These are phyloP conservation scores for Filobasidium floriforme DNA, from an alignment of 768 basidiomycete species.

Conservation along the genomic window DNA sequence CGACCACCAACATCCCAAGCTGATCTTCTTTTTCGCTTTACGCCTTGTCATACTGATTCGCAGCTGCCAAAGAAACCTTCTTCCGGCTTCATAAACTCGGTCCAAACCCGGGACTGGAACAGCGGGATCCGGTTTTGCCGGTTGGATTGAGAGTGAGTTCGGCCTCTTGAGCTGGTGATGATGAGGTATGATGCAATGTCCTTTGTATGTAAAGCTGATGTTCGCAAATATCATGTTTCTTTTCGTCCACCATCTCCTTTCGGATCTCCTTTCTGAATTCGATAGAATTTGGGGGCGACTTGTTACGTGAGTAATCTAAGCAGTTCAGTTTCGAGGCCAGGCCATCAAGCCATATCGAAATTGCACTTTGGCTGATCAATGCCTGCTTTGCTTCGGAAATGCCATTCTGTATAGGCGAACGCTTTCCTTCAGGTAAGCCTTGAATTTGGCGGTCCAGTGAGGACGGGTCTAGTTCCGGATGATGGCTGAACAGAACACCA, in stretches of 20 bases:
- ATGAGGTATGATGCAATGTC: not conserved
- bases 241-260: too few relatives aligned
- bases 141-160: constrained; percentile 37
- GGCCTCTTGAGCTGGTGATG: not conserved
- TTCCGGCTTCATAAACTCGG: constrained; percentile 37
- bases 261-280: not conserved
- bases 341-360: not conserved
- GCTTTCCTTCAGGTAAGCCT: constrained; percentile 72
- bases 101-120: not conserved
- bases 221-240: too few relatives aligned
- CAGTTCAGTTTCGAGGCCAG: not conserved
- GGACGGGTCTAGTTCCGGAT: too few relatives aligned
- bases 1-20: not conserved
- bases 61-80: not conserved
- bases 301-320: constrained; percentile 56
- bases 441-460: too few relatives aligned
- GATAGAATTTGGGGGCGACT: constrained; percentile 77
- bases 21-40: constrained; percentile 2
- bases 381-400: not conserved
- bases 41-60: not conserved
- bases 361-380: not conserved
- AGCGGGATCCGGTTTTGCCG: not conserved
- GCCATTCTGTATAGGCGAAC: constrained; percentile 56
- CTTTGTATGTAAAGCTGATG: not conserved
- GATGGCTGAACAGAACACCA: too few relatives aligned